These are phyloP conservation scores for Coprinopsis strossmayeri DNA, from an alignment of 768 basidiomycete species.

Conservation along the genomic window DNA sequence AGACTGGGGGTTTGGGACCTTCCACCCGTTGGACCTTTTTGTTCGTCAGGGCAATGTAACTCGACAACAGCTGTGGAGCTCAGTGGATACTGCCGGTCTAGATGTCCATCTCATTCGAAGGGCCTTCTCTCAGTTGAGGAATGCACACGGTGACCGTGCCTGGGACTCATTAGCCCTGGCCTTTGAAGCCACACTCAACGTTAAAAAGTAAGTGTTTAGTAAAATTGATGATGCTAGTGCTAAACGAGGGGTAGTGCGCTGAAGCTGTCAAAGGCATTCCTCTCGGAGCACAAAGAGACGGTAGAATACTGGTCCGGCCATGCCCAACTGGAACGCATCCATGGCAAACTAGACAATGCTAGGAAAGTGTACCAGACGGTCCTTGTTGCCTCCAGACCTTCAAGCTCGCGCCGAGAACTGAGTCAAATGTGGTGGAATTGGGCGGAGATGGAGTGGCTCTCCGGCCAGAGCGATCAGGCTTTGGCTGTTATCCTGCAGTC, in stretches of 20 bases:
- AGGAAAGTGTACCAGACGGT: constrained; percentile 74
- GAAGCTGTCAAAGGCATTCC: constrained; percentile 59
- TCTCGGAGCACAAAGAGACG: constrained; percentile 52
- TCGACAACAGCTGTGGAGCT: constrained; percentile 31
- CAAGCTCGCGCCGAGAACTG: constrained; percentile 26
- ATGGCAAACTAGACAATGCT: constrained; percentile 60
- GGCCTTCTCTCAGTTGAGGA: constrained; percentile 52
- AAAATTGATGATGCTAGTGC: constrained; percentile 1
- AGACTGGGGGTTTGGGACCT: constrained; percentile 50
- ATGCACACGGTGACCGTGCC: constrained; percentile 40
- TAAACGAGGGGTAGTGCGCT: constrained; percentile 35
- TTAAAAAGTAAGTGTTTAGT: constrained; percentile 43
- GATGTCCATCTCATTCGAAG: constrained; percentile 45
- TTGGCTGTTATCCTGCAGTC: constrained; percentile 49
- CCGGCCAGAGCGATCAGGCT: constrained; percentile 41
- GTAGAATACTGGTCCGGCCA: constrained; percentile 68
- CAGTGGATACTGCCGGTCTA: constrained; percentile 44
- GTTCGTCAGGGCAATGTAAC: constrained; percentile 19
- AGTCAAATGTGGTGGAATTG: constrained; percentile 73
- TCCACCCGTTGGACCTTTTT: constrained; percentile 47
- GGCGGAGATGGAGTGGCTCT: constrained; percentile 81
- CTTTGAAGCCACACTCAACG: constrained; percentile 55
- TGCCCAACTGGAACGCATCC: constrained; percentile 63
- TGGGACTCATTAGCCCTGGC: constrained; percentile 66
- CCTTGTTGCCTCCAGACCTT: constrained; percentile 39